Conservation (phyloP, 345 rosid genomes). For the Brassica nigra region DNA sequence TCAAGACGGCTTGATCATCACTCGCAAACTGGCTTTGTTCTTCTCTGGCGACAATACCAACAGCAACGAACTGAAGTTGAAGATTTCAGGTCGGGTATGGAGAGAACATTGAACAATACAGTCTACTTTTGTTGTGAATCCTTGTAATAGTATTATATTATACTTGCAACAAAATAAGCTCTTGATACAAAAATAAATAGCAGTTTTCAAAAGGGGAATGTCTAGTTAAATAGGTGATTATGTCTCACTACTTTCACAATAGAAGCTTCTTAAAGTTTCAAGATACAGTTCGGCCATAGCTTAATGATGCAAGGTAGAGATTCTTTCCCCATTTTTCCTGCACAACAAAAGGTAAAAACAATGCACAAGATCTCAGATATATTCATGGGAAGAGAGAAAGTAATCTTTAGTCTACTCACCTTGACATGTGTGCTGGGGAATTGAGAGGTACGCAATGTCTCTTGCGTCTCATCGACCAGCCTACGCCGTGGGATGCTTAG, state of each 20-base stretch:
- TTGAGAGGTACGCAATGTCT: slow-evolving; percentile 88
- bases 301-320: slow-evolving; percentile 74
- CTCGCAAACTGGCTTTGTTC: slow-evolving; percentile 49
- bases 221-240: slow-evolving; percentile 29
- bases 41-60: slow-evolving; percentile 41
- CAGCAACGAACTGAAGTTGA: slow-evolving; percentile 52
- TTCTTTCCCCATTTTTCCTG: slow-evolving; percentile 93
- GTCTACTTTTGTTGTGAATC: background rate
- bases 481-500: slow-evolving; percentile 84
- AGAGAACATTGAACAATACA: slow-evolving; percentile 40
- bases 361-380: slow-evolving; percentile 2
- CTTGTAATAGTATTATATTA: background rate
- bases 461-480: slow-evolving; percentile 90
- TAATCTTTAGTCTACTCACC: slow-evolving; percentile 49
- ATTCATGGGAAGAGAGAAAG: background rate
- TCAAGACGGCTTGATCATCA: slow-evolving; percentile 48
- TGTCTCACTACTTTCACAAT: background rate
- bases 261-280: slow-evolving; percentile 29
- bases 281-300: slow-evolving; percentile 81
- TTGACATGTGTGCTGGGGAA: slow-evolving; percentile 96
- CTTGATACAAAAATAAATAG: slow-evolving; percentile 18
- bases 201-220: slow-evolving; percentile 1
- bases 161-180: slow-evolving; percentile 1
- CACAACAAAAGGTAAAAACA: background rate
- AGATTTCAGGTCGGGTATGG: slow-evolving; percentile 60